Evolutionary conservation across 768 basidiomycete genomes (phyloP), one percentile per base, ranked within the genome.

Genomic region (Termitomyces sp.): DNA sequence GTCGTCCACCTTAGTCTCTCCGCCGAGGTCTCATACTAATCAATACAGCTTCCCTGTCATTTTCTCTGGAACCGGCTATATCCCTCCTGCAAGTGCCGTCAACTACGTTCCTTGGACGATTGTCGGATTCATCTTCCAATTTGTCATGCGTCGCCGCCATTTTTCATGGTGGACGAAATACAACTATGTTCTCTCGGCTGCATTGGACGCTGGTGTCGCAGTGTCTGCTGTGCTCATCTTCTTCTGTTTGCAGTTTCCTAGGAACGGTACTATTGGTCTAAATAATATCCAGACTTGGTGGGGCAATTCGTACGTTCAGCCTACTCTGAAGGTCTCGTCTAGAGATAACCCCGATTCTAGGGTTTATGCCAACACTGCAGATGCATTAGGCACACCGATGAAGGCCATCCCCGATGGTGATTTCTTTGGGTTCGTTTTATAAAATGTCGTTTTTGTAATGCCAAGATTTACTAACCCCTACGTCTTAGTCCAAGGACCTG

Each of bases 81-180:
- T 89, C 58, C 87, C 87, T 9, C 87, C 87, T 10, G 87, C 86
- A 38, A 80, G 72, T 22, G 84, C 85, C 18, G 74, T 83, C 70
- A 88, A 88, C 74, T 88, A 82, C 64, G 83, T 86, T 7, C 78
- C 85, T 9, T 87, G 84, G 84, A 78, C 77, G 1, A 78, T 86
- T 51, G 77, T 85, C 40, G 85, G 84, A 13, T 86, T 85, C 69
- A 73, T 85, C 56, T 87, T 87, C 78, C 81, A 87, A 60, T 85
- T 81, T 54, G 66, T 79, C 56, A 77, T 87, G 63, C 77, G 86
- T 33, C 73, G 82, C 49, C 79, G 74, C 64, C 74, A 87, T 61
- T 83, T 85, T 71, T 78, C 81, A 1, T 86, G 85, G 85, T 86
- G 85, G 85, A 73, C 76, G n/a, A 86, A 87, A 70, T 82, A 82